Conservation (phyloP, 2,329 filamentous ascomycete genomes). For the Pseudogymnoascus sp. region DNA sequence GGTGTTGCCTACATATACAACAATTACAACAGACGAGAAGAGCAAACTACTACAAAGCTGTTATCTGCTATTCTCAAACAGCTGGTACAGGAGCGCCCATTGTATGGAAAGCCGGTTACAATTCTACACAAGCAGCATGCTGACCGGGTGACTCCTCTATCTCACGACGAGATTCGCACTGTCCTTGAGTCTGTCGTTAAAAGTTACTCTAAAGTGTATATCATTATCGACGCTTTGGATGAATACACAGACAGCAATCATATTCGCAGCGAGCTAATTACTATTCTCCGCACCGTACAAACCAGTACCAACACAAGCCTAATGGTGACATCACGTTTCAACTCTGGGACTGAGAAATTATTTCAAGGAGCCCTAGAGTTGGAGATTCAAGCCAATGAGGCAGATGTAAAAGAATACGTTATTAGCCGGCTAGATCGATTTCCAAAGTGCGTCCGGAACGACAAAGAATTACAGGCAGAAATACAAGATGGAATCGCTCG, state of each 20-base stretch:
- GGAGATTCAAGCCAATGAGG: not conserved
- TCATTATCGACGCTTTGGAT: constrained; percentile 18
- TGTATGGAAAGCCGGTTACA: not conserved
- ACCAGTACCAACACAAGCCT: not conserved
- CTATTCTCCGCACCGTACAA: not conserved
- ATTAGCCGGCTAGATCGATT: not conserved
- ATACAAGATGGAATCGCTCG: not conserved
- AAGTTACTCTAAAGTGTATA: constrained; percentile 14
- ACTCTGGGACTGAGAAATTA: constrained; percentile 53
- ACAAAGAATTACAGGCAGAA: not conserved
- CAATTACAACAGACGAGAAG: constrained; percentile 23
- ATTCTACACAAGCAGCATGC: not conserved
- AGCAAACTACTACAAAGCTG: constrained; percentile 21
- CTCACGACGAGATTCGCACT: constrained; percentile 11
- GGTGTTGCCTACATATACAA: constrained; percentile 31
- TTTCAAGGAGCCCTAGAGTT: constrained; percentile 19
- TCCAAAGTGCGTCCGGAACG: not conserved
- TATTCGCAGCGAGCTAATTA: not conserved
- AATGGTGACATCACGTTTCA: constrained; percentile 19
- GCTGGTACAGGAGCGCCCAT: constrained; percentile 13
- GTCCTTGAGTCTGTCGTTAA: constrained; percentile 13
- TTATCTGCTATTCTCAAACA: constrained; percentile 24
- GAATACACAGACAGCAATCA: constrained; percentile 10
- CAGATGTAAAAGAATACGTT: not conserved
- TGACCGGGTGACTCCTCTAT: not conserved